phyloP scores from a whole-genome alignment of 352 stramenopile genomes.

The Globisporangium parvum region DNA sequence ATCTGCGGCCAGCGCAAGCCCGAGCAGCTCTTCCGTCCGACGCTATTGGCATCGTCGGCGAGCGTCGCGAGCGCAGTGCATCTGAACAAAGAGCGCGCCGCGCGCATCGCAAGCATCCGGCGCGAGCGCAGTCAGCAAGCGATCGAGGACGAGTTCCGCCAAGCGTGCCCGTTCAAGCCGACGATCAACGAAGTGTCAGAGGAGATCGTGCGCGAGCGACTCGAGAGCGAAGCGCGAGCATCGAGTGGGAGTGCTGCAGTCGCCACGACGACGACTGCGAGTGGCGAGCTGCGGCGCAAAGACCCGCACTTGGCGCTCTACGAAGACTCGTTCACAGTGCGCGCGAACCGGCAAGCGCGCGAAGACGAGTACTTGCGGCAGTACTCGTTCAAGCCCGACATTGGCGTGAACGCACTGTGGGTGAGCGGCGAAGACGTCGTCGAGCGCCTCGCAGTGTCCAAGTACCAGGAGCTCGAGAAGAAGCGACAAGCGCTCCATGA shows the following conservation, averaged over 20 bases:
- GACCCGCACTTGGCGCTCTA: slow-evolving; percentile 65
- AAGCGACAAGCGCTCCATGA: slow-evolving; percentile 47
- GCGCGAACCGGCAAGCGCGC: slow-evolving; percentile 29
- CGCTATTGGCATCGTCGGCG: slow-evolving; percentile 32
- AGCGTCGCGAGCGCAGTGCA: slow-evolving; percentile 18
- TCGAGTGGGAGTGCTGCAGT: not conserved
- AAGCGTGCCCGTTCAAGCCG: slow-evolving; percentile 62
- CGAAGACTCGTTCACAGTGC: slow-evolving; percentile 54
- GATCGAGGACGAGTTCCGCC: slow-evolving; percentile 57
- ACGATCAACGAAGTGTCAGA: slow-evolving; percentile 67
- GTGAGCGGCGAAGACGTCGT: slow-evolving; percentile 47
- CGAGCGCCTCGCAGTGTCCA: slow-evolving; percentile 58
- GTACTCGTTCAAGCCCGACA: slow-evolving; percentile 76
- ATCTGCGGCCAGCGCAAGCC: slow-evolving; percentile 57
- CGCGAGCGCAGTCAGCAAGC: slow-evolving; percentile 48
- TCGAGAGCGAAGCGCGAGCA: slow-evolving; percentile 32
- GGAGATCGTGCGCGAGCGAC: slow-evolving; percentile 70
- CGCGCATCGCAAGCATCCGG: slow-evolving; percentile 24
- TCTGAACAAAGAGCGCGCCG: slow-evolving; percentile 38
- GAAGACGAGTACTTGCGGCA: slow-evolving; percentile 55
- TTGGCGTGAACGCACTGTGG: slow-evolving; percentile 70
- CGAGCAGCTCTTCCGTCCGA: slow-evolving; percentile 60
- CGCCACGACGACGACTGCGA: slow-evolving; percentile 12
- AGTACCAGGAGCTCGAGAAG: slow-evolving; percentile 56
- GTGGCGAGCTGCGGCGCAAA: slow-evolving; percentile 26